A percentile compares a stretch with the other conserved stretches of the same genome.
Evolutionary conservation across 331 rosid genomes (phyloP).

Genomic region (Cydonia oblonga): DNA sequence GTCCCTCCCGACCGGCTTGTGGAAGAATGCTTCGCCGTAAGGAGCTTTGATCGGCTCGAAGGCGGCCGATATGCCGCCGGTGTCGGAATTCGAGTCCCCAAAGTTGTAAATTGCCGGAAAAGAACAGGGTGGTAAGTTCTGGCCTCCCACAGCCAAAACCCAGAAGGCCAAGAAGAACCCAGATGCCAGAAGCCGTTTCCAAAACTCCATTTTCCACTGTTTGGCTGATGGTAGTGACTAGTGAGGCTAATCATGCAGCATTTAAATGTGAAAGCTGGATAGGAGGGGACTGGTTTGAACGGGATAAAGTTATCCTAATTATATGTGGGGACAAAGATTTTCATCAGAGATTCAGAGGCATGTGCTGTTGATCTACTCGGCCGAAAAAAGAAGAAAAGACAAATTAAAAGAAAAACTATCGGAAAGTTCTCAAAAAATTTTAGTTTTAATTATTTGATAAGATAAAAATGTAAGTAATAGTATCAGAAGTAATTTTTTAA

Average conservation of each 20-base stretch:
- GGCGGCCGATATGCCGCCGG: constrained; percentile 77
- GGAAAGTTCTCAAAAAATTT: too few species aligned
- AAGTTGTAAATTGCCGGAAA: constrained; percentile 92
- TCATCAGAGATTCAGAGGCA: background rate
- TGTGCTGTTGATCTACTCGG: background rate
- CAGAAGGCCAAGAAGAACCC: constrained; percentile 27
- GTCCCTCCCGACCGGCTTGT: constrained; percentile 61
- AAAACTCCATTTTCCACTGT: constrained; percentile 26
- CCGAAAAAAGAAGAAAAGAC: background rate
- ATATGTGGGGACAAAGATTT: background rate
- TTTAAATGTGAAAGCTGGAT: background rate
- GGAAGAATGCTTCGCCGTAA: constrained; percentile 62
- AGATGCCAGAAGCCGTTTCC: background rate
- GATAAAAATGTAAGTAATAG: too few species aligned
- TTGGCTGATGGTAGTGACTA: background rate
- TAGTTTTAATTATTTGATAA: too few species aligned
- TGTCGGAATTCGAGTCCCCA: constrained; percentile 94
- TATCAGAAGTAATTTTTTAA: too few species aligned
- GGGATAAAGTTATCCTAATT: background rate
- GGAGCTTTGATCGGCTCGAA: constrained; percentile 64
- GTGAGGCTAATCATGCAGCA: background rate
- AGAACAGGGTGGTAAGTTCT: constrained; percentile 25
- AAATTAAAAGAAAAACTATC: background rate
- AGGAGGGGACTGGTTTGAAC: background rate
- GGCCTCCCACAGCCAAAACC: constrained; percentile 12